A percentile compares a stretch with the other conserved stretches of the same genome.
Conservation (phyloP, 225 moss, liverwort and hornwort genomes). For the Polytrichum formosum region DNA sequence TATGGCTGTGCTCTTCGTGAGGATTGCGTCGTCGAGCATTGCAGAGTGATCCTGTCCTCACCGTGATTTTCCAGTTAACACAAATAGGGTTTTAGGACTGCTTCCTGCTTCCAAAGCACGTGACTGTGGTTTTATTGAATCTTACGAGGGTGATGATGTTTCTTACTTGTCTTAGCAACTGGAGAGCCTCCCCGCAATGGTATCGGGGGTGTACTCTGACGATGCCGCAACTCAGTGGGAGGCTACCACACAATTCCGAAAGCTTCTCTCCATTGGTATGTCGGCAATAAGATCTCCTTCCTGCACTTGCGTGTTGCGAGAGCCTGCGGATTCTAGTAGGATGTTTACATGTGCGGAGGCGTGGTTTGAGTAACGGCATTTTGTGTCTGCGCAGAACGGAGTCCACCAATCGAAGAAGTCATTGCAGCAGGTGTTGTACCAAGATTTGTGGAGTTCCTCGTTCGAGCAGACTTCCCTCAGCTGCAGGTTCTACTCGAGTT, state of each 20-base stretch:
- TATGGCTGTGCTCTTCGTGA: too few species aligned
- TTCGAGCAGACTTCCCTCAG: slow-evolving; percentile 75
- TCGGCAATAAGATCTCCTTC: too few species aligned
- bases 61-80: background rate
- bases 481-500: slow-evolving; percentile 47
- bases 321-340: too few species aligned
- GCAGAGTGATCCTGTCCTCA: background rate
- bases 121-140: too few species aligned
- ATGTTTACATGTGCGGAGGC: too few species aligned
- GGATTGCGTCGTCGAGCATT: background rate
- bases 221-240: slow-evolving; percentile 78
- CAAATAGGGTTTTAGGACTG: background rate
- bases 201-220: slow-evolving; percentile 93
- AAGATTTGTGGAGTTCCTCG: slow-evolving; percentile 88
- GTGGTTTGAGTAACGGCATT: too few species aligned
- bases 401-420: slow-evolving; percentile 95
- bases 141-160: too few species aligned
- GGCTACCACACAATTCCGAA: slow-evolving; percentile 89
- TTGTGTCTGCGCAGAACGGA: slow-evolving; percentile 56
- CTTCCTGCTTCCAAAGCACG: too few species aligned
- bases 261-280: slow-evolving; percentile 86
- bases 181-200: slow-evolving; percentile 97
- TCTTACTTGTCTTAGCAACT: slow-evolving; percentile 45
- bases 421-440: slow-evolving; percentile 97
- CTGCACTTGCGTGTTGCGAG: background rate